phyloP scores from a whole-genome alignment of 257 asterid species.

The Cinchona pubescens region DNA sequence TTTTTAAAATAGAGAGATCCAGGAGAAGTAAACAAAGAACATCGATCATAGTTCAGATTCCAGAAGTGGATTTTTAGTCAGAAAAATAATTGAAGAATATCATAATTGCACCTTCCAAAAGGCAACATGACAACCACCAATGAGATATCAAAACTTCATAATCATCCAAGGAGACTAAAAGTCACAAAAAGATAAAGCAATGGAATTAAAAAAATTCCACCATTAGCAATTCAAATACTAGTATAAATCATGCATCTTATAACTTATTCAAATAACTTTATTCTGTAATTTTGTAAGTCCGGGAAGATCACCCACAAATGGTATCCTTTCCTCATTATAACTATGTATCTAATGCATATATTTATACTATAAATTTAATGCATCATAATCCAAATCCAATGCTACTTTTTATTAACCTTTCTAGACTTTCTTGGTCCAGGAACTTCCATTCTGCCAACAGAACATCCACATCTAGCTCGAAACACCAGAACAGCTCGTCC shows the following conservation, averaged over 20 bases:
- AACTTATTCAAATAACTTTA: slow-evolving; percentile 39
- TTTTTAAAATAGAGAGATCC: neutral
- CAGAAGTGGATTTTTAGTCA: neutral
- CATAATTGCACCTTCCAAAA: neutral
- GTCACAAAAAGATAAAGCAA: slow-evolving; percentile 5
- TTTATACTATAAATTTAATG: slow-evolving; percentile 10
- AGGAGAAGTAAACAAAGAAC: neutral
- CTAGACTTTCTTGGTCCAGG: slow-evolving; percentile 71
- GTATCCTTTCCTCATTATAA: slow-evolving; percentile 27
- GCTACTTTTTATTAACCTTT: slow-evolving; percentile 77
- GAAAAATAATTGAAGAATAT: neutral
- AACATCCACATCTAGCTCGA: slow-evolving; percentile 88
- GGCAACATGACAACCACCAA: neutral
- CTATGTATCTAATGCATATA: slow-evolving; percentile 29
- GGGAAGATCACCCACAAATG: slow-evolving; percentile 15
- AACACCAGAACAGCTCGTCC: slow-evolving; percentile 89
- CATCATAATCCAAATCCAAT: slow-evolving; percentile 13
- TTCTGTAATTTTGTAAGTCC: slow-evolving; percentile 34
- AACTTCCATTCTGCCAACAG: slow-evolving; percentile 87
- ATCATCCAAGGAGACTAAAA: slow-evolving; percentile 4
- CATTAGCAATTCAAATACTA: slow-evolving; percentile 1
- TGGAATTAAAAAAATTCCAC: neutral
- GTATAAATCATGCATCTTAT: slow-evolving; percentile 33
- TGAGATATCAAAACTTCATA: slow-evolving; percentile 10
- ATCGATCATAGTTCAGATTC: neutral